Conservation (phyloP, 306 rosid species). For the Aeschynomene evenia region DNA sequence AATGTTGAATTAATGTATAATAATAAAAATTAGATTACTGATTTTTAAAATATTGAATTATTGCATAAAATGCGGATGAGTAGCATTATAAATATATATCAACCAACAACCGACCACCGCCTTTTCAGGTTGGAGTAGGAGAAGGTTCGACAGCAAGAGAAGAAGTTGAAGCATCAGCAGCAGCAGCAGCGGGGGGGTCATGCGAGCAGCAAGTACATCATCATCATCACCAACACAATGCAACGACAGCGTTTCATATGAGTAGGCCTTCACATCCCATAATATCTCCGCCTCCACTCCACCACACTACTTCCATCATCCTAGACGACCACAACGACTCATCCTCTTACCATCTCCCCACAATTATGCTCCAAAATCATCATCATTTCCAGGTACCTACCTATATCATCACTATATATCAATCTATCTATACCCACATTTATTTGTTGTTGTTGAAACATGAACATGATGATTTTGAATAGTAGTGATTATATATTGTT, state of each 20-base stretch:
- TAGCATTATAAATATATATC: too few relatives aligned
- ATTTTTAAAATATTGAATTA: too few relatives aligned
- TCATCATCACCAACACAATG: conserved; percentile 54
- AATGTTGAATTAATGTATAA: too few relatives aligned
- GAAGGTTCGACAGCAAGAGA: conserved; percentile 69
- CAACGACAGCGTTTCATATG: conserved; percentile 61
- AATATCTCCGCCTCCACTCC: conserved; percentile 75
- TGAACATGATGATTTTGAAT: conserved; percentile 47
- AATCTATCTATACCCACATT: too few relatives aligned
- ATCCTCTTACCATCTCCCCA: conserved; percentile 67
- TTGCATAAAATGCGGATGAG: too few relatives aligned
- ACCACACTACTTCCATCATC: conserved; percentile 65
- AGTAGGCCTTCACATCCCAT: conserved; percentile 68
- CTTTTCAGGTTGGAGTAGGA: conserved; percentile 82
- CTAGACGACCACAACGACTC: conserved; percentile 63
- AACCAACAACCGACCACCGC: too few relatives aligned
- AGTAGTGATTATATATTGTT: too few relatives aligned
- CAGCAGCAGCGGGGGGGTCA: too few relatives aligned
- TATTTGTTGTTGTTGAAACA: conserved; percentile 42
- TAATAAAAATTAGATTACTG: too few relatives aligned
- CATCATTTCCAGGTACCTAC: conserved; percentile 79
- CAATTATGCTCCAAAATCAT: conserved; percentile 74
- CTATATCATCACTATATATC: too few relatives aligned
- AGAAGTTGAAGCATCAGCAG: conserved; percentile 43
- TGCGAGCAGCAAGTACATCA: conserved; percentile 49